Evolutionary conservation across 2,329 filamentous ascomycete genomes (phyloP), one percentile per base, ranked within the genome.

Genomic region (Lojkania enalia): DNA sequence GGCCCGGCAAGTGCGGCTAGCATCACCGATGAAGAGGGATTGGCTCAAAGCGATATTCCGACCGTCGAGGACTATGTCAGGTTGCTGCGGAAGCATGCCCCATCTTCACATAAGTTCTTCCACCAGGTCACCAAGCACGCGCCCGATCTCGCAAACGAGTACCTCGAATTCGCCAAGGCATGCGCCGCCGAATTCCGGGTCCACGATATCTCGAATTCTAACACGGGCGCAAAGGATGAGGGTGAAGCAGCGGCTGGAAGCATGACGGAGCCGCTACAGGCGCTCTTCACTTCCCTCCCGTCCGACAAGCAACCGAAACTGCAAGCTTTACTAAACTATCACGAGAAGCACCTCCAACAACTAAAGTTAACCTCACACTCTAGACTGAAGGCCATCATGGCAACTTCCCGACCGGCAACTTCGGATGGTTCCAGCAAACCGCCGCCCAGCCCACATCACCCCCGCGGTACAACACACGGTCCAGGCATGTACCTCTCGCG

Each of bases 11-110:
- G 23, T 13, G 6, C 5, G n/a, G 27, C 39, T 30, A 36, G 33
- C 14, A 15, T 59, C 3, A 42, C 52, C 11, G 56, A 65, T 19
- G 45, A 48, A 11, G 53, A 58, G 12, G 44, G 46, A 5, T 55
- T 53, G 21, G 54, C 23, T 3, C 39, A 61, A 3, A 43, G 31
- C 16, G 35, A 41, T 6, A 23, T 71, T 32, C 81, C 86, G 0
- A 83, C 79, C 0, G 85, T 90, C 0, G 82, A 87, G 51, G 87
- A 91, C 57, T 92, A 85, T 51, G 83, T 90, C 6, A 69, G 77
- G 12, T 69, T 92, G 1, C 70, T 91, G 12, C 78, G 79, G 51
- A 80, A 81, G 42, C 85, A 91, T 57, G 78, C 82, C 27, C 72
- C 74, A 1, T 75, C 83, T 2, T 70, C 82, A 35, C 88, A 89